Conservation (phyloP, 257 asterid species). For the Echium plantagineum region DNA sequence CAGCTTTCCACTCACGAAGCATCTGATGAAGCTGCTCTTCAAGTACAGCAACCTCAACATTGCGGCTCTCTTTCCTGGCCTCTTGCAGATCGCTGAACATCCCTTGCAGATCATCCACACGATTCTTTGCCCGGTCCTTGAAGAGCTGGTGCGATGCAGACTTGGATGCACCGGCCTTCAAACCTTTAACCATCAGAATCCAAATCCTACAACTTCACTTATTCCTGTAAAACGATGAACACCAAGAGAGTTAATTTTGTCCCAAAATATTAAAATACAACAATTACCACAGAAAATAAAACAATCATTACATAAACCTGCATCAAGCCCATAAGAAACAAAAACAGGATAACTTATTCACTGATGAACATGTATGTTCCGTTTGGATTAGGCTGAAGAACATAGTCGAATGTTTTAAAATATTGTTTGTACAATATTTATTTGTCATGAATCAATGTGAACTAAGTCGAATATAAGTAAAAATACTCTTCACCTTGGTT, state of each 20-base stretch:
- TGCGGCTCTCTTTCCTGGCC: slow-evolving; percentile 89
- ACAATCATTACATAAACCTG: background rate
- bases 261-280: background rate
- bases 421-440: too few species aligned
- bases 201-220: slow-evolving; percentile 14
- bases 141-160: slow-evolving; percentile 83
- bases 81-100: slow-evolving; percentile 75
- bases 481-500: too few species aligned
- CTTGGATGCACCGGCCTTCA: slow-evolving; percentile 70
- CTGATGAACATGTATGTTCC: too few species aligned
- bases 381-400: too few species aligned
- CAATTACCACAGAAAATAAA: too few species aligned
- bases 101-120: slow-evolving; percentile 93
- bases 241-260: slow-evolving; percentile 4
- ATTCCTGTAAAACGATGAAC: slow-evolving; percentile 26
- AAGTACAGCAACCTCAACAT: slow-evolving; percentile 59
- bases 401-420: too few species aligned
- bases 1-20: slow-evolving; percentile 97
- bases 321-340: background rate
- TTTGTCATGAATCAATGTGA: too few species aligned
- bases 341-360: background rate
- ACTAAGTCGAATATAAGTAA: too few species aligned
- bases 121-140: slow-evolving; percentile 89
- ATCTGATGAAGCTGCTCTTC: slow-evolving; percentile 97
- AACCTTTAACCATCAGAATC: slow-evolving; percentile 63